A percentile compares a stretch with the other conserved stretches of the same genome.
Conservation (phyloP, 495 filamentous ascomycete species). For the Penicillium robsamsonii region DNA sequence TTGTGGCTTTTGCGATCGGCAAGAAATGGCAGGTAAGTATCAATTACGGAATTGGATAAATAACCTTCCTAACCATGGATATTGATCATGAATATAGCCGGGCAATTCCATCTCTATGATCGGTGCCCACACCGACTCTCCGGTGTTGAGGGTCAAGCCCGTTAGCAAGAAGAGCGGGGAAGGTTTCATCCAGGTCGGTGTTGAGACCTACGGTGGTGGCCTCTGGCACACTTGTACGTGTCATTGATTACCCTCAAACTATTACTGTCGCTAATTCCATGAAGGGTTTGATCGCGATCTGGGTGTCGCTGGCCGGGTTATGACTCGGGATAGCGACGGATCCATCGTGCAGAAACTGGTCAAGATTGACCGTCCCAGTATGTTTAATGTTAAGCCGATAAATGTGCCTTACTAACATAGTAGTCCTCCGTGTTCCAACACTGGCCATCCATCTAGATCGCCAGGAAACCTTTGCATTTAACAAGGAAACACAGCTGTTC, state of each 20-base stretch:
- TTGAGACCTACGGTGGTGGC: constrained; percentile 95
- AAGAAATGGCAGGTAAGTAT: constrained; percentile 72
- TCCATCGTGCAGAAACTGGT: constrained; percentile 80
- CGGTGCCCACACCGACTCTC: constrained; percentile 95
- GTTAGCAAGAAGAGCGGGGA: constrained; percentile 82
- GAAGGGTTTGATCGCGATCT: constrained; percentile 95
- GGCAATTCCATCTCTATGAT: constrained; percentile 95
- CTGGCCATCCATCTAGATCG: constrained; percentile 92
- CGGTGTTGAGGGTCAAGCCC: constrained; percentile 86
- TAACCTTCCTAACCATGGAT: neutral
- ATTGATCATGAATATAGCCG: constrained; percentile 46
- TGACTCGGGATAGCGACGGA: constrained; percentile 72
- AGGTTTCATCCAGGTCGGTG: constrained; percentile 93
- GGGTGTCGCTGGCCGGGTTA: constrained; percentile 81
- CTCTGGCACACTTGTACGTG: constrained; percentile 60
- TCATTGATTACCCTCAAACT: neutral
- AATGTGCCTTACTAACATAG: constrained; percentile 6
- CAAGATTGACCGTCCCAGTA: constrained; percentile 83
- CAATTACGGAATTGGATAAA: neutral
- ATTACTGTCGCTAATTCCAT: neutral
- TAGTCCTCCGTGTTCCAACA: constrained; percentile 82
- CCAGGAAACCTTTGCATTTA: constrained; percentile 80
- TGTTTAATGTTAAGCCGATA: constrained; percentile 6
- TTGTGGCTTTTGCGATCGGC: constrained; percentile 93
- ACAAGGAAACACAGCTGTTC: constrained; percentile 94